Base-by-base conservation (phyloP, 192 early-diverging fungal species). In the Linnemannia schmuckeri region DNA sequence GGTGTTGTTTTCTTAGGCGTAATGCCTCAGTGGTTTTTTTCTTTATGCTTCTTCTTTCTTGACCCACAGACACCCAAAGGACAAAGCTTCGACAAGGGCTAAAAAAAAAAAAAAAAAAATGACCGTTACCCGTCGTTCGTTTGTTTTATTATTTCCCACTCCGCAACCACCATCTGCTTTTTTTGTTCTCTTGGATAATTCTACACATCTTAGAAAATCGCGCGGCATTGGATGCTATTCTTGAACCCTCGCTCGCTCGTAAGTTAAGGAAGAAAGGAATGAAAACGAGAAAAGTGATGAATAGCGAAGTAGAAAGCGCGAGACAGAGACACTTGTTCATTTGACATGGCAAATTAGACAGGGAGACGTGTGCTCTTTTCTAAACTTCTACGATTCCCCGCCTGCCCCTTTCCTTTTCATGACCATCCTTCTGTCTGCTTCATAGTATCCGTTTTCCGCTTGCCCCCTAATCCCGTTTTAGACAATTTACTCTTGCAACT, bases 81-180 rank as follows among this genome's bases (percentile, higher is more conserved):
- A 63, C 61, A 63, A 63, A 63, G 61, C 61, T 33, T 63, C 27
- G 10, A 30, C 61, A 30, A 27, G 27, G 27, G 27, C 18, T 8
- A 27, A 8, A 15, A n/a, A n/a, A n/a, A n/a, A n/a, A n/a, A n/a
- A n/a, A n/a, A n/a, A n/a, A n/a, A 33, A 27, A 30, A 66, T 24
- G 61, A 66, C 61, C 61, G 61, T 66, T 66, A 66, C 30, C 61
- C 9, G 61, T 33, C 13, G 61, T 33, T 33, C 12, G 27, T 30
- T 7, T 66, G 9, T 52, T 52, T 52, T 52, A 22, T 52, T 66
- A 61, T 66, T 66, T 66, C 61, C 61, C 61, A 66, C 61, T 66
- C 61, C 61, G 61, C 61, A 66, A 66, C 30, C 12, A 66, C 9
- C 12, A 27, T 33, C 13, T 66, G 61, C n/a, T 66, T 27, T 66